Base-by-base conservation (phyloP, 1,284 basidiomycete genomes). In the Ganoderma sinense region DNA sequence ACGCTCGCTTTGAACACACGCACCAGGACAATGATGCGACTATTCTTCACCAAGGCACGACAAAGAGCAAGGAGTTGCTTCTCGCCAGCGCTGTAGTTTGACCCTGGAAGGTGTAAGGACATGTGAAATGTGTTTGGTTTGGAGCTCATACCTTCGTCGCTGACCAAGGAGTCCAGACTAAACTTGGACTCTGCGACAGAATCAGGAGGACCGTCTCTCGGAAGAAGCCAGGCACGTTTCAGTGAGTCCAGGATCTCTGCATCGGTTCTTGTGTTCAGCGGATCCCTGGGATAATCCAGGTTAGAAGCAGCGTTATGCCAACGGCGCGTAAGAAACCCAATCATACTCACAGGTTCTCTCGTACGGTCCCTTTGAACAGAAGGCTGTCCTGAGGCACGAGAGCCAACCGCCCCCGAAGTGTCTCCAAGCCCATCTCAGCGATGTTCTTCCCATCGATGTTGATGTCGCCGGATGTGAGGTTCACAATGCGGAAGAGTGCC, bases 71-170 rank as follows among this genome's bases (percentile, higher is more conserved):
- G 82, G 18, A 95, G 83, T 75, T 95, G 94, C 72, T 92, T 88
- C 80, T 96, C 92, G 16, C 94, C 94, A 13, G 91, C 90, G 72
- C 88, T 90, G 78, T 91, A 94, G 76, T 95, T 94, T 8, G 86
- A 85, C 2, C 90, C 91, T 89, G 59, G 39, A 51, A 26, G 48
- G 6, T 10, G 36, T 61, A 3, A 56, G 31, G 13, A 41, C n/a
- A 26, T 29, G 61, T 20, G 13, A 40, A 3, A 31, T 20, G 7
- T 75, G 51, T 67, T 13, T 13, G 8, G 6, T 3, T 39, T 10
- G 4, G 36, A 59, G 20, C 39, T 43, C 80, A 41, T 62, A 85
- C 89, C 90, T 81, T 92, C 90, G 72, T 92, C 89, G 23, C 86
- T 86, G 13, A 92, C 88, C 18, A 82, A 81, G 1, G 89, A 84